A percentile compares a stretch with the other conserved stretches of the same genome.
Conservation (phyloP, 345 rosid genomes). For the Moringa oleifera region DNA sequence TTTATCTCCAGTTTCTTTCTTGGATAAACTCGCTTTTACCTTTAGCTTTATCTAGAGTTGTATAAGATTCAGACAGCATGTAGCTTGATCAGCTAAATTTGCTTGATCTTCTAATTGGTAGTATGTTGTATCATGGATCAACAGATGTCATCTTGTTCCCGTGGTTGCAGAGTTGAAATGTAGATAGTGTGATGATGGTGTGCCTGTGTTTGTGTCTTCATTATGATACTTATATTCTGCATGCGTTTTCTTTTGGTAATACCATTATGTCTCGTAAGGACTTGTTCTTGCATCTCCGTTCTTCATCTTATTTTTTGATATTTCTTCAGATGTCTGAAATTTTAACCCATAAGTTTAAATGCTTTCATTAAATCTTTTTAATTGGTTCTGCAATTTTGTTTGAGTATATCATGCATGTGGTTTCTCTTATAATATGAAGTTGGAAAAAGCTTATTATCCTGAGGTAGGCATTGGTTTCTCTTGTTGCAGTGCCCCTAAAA, state of each 20-base stretch:
- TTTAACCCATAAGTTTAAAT: no score
- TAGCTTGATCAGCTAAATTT: not conserved
- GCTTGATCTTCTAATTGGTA: not conserved
- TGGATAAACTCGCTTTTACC: not conserved
- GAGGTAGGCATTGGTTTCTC: constrained; percentile 12
- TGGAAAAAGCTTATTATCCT: constrained; percentile 4
- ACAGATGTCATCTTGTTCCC: not conserved
- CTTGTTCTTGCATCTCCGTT: no score
- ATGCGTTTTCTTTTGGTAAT: not conserved
- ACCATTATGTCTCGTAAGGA: not conserved
- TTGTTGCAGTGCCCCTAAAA: constrained; percentile 45
- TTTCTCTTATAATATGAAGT: not conserved
- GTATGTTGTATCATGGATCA: not conserved
- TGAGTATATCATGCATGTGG: not conserved
- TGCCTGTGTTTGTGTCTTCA: not conserved
- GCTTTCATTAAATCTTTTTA: not conserved
- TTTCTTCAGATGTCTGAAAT: not conserved
- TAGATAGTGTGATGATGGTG: not conserved
- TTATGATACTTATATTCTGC: not conserved
- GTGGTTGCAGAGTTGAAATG: not conserved
- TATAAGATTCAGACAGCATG: no score
- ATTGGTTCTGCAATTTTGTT: constrained; percentile 1
- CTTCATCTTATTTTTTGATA: not conserved
- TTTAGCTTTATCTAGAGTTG: not conserved
- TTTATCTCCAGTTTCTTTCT: no score